Evolutionary conservation across 441 rosid genomes (phyloP), one percentile per base, ranked within the genome.

Genomic region (Gossypium trilobum): DNA sequence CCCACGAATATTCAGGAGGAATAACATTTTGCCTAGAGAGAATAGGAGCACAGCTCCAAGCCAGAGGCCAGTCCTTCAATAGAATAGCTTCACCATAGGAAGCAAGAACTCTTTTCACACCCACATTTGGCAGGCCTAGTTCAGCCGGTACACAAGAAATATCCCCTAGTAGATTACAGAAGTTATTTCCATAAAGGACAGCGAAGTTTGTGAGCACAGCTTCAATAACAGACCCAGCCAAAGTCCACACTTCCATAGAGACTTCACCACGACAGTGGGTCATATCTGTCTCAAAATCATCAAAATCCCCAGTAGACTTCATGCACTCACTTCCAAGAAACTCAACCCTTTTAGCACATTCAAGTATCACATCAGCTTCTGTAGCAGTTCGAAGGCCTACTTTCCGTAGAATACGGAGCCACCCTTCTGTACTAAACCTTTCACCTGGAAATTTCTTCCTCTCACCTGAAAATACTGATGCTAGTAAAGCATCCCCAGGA

Each of bases 1-100:
- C 88, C 98, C 98, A 95, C 11, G 98, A 86, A 83, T 83, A 92
- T 64, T 89, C 97, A 23, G 99, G 98, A 63, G 98, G 99, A 83
- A 91, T 72, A 80, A 86, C 82, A 84, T 77, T 89, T 78, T 91
- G 93, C 80, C 79, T 87, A 70, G 95, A 79, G 79, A 95, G 84
- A 79, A 89, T 91, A 72, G 99, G 98, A 82, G 88, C 84, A 73
- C 83, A 85, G 77, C 96, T 95, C 99, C 99, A 95, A 77, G 95
- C 94, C 77, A 95, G 85, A 82, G 99, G 96, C 98, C 99, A 95
- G 82, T 95, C 97, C 76, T 88, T 88, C 68, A 81, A 81, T 69
- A 95, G 77, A 77, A 95, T 83, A 70, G 92, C 96, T 79, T 92
- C 88, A 75, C 85, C 85, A 75, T 91, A 95, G 69, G 98, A 85